These are phyloP conservation scores for Fusarium sp. DNA, from an alignment of 2,329 filamentous ascomycete species.

Conservation along the genomic window DNA sequence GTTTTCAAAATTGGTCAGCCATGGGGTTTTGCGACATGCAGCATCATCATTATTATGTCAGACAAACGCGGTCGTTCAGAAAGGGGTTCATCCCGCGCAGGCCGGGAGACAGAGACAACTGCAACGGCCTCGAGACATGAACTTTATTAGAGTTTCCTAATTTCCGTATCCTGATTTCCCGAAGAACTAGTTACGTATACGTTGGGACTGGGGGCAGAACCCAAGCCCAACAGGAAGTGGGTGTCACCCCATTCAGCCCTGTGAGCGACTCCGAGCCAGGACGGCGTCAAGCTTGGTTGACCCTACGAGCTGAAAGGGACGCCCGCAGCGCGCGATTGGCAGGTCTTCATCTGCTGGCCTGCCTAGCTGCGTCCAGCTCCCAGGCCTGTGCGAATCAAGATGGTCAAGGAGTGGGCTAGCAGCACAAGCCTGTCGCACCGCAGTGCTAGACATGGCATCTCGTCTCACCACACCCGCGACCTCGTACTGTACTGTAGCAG, in stretches of 20 bases:
- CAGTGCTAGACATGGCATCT: conserved; percentile 19
- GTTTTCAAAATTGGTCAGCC: conserved; percentile 21
- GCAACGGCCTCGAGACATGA: not conserved
- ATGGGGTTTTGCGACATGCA: conserved; percentile 16
- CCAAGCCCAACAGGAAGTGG: conserved; percentile 19
- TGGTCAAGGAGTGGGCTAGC: conserved; percentile 20
- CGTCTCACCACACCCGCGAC: conserved; percentile 39
- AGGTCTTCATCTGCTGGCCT: conserved; percentile 24
- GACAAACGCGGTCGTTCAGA: conserved; percentile 1
- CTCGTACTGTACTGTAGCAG: conserved; percentile 23
- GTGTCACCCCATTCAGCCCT: conserved; percentile 42
- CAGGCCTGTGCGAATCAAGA: conserved; percentile 40
- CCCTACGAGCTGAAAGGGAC: conserved; percentile 36
- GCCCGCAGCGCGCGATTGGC: conserved; percentile 35
- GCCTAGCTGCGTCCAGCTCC: conserved; percentile 38
- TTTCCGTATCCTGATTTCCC: not conserved
- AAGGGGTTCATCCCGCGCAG: conserved; percentile 7
- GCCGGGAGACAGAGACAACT: not conserved
- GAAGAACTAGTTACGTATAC: not conserved
- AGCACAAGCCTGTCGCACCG: conserved; percentile 36
- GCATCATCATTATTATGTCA: conserved; percentile 9
- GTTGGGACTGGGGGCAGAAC: conserved; percentile 1
- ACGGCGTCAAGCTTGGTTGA: conserved; percentile 20
- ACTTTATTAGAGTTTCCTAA: not conserved
- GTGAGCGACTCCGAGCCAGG: conserved; percentile 17